Conservation (phyloP, 1,284 basidiomycete genomes). For the Cryptococcus wingfieldii region DNA sequence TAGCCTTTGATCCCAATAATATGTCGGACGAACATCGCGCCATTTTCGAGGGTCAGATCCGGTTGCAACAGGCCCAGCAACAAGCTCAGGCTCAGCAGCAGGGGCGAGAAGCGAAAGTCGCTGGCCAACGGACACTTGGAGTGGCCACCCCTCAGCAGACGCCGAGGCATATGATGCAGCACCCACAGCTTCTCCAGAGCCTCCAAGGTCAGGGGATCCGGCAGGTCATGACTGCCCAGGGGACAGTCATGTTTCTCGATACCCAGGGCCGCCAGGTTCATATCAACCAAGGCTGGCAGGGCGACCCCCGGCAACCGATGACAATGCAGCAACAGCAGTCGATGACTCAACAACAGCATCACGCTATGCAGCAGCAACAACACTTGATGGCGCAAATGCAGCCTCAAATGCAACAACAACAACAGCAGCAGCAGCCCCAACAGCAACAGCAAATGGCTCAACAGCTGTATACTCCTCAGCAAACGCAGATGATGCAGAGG, state of each 20-base stretch:
- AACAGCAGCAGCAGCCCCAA: slow-evolving; percentile 1
- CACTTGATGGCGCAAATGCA: slow-evolving; percentile 5
- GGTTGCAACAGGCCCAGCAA: slow-evolving; percentile 13
- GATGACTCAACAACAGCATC: background rate
- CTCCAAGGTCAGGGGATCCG: slow-evolving; percentile 8
- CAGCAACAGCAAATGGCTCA: background rate
- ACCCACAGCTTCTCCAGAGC: slow-evolving; percentile 6
- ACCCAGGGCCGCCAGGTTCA: slow-evolving; percentile 10
- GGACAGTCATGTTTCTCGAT: slow-evolving; percentile 10
- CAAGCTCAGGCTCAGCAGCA: slow-evolving; percentile 13
- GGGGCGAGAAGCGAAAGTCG: slow-evolving; percentile 12
- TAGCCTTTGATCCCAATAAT: slow-evolving; percentile 2
- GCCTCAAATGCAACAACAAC: slow-evolving; percentile 7
- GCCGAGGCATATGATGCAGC: slow-evolving; percentile 8
- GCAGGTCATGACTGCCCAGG: slow-evolving; percentile 6
- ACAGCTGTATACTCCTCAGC: slow-evolving; percentile 1
- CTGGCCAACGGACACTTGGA: slow-evolving; percentile 13
- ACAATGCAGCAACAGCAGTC: background rate
- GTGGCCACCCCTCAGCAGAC: slow-evolving; percentile 6
- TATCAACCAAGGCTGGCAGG: slow-evolving; percentile 11
- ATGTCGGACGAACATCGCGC: slow-evolving; percentile 11
- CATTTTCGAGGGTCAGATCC: slow-evolving; percentile 9
- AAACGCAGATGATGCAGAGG: slow-evolving; percentile 4
- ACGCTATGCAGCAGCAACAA: slow-evolving; percentile 8
- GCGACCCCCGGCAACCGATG: slow-evolving; percentile 2